Evolutionary conservation across 768 basidiomycete species (phyloP).

Genomic region (Kwoniella pini): DNA sequence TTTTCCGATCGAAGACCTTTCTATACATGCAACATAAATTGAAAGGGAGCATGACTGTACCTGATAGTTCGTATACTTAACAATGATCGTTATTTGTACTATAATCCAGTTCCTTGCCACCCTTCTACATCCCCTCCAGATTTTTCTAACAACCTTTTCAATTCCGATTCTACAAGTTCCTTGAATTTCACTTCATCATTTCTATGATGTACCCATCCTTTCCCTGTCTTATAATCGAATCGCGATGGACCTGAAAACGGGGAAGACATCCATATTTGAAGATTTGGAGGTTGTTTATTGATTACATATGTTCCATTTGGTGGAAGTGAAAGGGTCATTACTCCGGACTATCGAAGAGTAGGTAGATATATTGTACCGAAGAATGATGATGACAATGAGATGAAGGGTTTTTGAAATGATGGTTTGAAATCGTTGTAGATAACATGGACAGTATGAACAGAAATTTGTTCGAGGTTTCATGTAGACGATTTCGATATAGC

Average conservation of each 20-base stretch:
- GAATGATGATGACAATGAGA: background rate
- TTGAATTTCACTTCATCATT: conserved; percentile 34
- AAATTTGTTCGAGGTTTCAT: too few relatives aligned
- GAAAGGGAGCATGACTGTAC: too few relatives aligned
- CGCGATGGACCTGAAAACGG: conserved; percentile 50
- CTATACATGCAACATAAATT: too few relatives aligned
- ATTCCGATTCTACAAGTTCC: conserved; percentile 41
- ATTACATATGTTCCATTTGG: conserved; percentile 54
- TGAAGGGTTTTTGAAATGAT: background rate
- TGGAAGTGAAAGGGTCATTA: conserved; percentile 48
- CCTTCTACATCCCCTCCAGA: conserved; percentile 22
- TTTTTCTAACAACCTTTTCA: conserved; percentile 33
- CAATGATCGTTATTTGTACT: background rate
- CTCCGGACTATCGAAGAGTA: conserved; percentile 54
- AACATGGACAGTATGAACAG: too few relatives aligned
- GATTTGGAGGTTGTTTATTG: conserved; percentile 55
- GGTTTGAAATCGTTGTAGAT: too few relatives aligned
- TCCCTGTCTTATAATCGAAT: conserved; percentile 36
- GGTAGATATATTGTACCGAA: background rate
- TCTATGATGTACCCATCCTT: conserved; percentile 47
- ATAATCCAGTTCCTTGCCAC: conserved; percentile 37
- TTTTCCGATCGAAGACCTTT: too few relatives aligned
- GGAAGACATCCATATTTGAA: conserved; percentile 53
- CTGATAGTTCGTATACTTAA: background rate
- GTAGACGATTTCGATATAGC: too few relatives aligned